These are phyloP conservation scores for Cardamine resedifolia DNA, from an alignment of 345 rosid species.

Conservation along the genomic window DNA sequence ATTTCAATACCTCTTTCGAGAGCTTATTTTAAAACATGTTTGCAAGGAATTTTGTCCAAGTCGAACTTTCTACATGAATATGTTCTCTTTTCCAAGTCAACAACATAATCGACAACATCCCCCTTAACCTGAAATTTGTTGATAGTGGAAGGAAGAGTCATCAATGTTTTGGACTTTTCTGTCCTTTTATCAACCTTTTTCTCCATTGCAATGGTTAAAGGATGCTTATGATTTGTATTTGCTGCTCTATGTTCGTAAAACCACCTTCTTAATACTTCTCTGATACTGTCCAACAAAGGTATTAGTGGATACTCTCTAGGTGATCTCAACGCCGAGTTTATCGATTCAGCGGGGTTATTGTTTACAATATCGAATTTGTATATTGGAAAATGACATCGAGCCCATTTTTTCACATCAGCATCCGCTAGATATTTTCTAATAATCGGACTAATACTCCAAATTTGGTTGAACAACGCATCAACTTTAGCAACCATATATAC, in stretches of 20 bases:
- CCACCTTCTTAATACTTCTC: neutral
- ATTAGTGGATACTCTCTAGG: neutral
- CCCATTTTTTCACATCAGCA: neutral
- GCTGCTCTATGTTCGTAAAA: neutral
- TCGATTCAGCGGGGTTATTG: neutral
- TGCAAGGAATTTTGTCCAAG: neutral
- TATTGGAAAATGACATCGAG: neutral
- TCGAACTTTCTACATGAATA: constrained; percentile 1
- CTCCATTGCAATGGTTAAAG: neutral
- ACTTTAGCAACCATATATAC: neutral
- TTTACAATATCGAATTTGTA: neutral
- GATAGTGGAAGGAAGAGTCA: too few species aligned
- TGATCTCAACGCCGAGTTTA: neutral
- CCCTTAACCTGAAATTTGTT: neutral
- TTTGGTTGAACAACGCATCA: neutral
- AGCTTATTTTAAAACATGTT: neutral
- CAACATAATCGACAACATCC: neutral
- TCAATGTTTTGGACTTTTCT: neutral
- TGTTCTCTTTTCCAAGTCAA: neutral
- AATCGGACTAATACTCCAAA: neutral
- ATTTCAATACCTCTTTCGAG: neutral
- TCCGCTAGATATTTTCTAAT: neutral
- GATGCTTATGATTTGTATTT: neutral
- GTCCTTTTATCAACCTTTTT: neutral
- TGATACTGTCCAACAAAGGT: neutral